Percentiles rank a stretch among this genome's conserved stretches.
Conservation (phyloP, 2,329 filamentous ascomycete genomes). For the Purpureocillium takamizusanense region DNA sequence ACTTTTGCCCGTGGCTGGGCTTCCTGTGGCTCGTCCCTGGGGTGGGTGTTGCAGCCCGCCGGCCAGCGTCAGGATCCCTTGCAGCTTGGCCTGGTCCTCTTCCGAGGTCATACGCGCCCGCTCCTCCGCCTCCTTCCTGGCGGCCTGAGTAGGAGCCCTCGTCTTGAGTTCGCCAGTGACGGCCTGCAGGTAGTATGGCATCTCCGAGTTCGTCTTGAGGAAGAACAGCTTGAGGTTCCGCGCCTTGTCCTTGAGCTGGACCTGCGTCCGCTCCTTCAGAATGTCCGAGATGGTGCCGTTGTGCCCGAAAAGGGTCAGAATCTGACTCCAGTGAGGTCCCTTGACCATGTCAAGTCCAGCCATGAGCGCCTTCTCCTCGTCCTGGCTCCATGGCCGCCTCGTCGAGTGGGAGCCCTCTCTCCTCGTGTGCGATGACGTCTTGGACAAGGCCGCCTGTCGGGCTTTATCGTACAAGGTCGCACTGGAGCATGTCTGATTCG, state of each 20-base stretch:
- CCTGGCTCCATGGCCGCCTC: constrained; percentile 75
- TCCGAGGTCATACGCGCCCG: constrained; percentile 48
- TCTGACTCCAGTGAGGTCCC: constrained; percentile 89
- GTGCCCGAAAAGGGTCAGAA: constrained; percentile 72
- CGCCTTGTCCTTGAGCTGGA: constrained; percentile 88
- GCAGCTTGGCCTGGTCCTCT: constrained; percentile 50
- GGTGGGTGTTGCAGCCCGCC: constrained; percentile 38
- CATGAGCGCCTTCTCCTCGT: constrained; percentile 87
- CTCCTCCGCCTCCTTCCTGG: constrained; percentile 58
- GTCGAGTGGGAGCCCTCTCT: constrained; percentile 51
- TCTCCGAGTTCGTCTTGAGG: constrained; percentile 82
- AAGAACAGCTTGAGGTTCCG: constrained; percentile 87
- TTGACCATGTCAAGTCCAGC: constrained; percentile 80
- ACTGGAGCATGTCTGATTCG: constrained; percentile 47
- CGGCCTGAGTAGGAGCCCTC: constrained; percentile 65
- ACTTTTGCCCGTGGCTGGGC: constrained; percentile 15
- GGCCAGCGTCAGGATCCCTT: constrained; percentile 49
- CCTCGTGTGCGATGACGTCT: constrained; percentile 44
- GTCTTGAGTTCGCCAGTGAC: constrained; percentile 89
- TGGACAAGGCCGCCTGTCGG: constrained; percentile 48
- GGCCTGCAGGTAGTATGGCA: constrained; percentile 77
- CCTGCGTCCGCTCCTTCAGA: constrained; percentile 80
- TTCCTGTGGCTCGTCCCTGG: constrained; percentile 15
- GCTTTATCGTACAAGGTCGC: constrained; percentile 49
- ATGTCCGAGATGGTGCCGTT: constrained; percentile 75